These are phyloP conservation scores for Talaromyces sp. DNA, from an alignment of 2,329 filamentous ascomycete genomes.

Conservation along the genomic window DNA sequence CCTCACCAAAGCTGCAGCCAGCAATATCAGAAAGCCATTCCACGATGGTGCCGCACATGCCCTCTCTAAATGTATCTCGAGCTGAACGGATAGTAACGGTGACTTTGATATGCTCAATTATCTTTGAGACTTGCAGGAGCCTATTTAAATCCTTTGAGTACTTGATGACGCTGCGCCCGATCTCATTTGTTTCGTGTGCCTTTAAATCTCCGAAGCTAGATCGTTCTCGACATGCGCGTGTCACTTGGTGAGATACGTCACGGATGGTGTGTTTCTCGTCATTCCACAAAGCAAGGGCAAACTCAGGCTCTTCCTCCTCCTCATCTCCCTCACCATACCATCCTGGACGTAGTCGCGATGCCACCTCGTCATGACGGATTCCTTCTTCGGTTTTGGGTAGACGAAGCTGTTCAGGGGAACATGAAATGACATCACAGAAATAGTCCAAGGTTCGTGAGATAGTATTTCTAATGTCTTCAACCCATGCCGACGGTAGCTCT, in stretches of 20 bases:
- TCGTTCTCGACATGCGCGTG: constrained; percentile 74
- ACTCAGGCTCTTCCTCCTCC: constrained; percentile 63
- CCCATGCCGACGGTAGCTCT: constrained; percentile 69
- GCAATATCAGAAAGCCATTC: constrained; percentile 94
- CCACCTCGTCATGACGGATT: constrained; percentile 73
- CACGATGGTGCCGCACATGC: constrained; percentile 97
- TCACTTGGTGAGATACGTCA: constrained; percentile 86
- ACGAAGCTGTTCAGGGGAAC: constrained; percentile 90
- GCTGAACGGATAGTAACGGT: constrained; percentile 92
- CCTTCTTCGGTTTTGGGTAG: constrained; percentile 76
- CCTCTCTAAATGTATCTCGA: constrained; percentile 90
- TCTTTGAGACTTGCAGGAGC: constrained; percentile 71
- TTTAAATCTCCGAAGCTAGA: constrained; percentile 63
- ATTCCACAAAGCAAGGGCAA: constrained; percentile 87
- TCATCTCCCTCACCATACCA: constrained; percentile 65
- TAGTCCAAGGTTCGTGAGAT: constrained; percentile 84
- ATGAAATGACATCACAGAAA: constrained; percentile 95
- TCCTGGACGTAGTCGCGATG: constrained; percentile 68
- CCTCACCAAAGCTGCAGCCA: constrained; percentile 76
- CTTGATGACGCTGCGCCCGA: constrained; percentile 79
- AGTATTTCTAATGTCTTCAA: constrained; percentile 75
- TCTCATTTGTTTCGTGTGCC: constrained; percentile 82
- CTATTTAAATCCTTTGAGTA: constrained; percentile 67
- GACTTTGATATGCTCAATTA: constrained; percentile 92
- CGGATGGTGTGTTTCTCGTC: constrained; percentile 96